These are phyloP conservation scores for Mycena metata DNA, from an alignment of 768 basidiomycete species.

Conservation along the genomic window DNA sequence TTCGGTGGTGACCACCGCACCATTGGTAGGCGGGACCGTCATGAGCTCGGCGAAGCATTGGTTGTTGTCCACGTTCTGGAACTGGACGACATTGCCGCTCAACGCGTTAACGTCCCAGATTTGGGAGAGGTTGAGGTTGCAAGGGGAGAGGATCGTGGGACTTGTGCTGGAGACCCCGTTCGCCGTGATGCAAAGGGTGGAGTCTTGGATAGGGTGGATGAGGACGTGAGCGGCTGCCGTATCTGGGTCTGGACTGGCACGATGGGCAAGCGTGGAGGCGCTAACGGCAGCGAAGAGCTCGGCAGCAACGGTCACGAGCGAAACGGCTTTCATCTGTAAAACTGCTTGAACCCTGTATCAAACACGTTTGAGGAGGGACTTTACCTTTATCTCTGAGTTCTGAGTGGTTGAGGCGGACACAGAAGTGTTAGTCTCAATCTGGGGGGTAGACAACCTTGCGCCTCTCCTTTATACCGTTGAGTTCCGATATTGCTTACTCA, in stretches of 20 bases:
- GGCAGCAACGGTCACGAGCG: too few species aligned
- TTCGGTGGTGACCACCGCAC: conserved; percentile 12
- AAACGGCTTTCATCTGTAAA: too few species aligned
- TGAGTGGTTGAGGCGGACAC: too few species aligned
- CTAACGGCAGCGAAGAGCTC: too few species aligned
- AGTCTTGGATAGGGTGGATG: conserved; percentile 12
- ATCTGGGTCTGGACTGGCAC: conserved; percentile 8
- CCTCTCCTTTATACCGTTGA: too few species aligned
- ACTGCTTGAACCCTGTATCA: too few species aligned
- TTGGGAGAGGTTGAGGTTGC: conserved; percentile 3
- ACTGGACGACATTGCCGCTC: conserved; percentile 3
- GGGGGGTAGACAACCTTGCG: too few species aligned
- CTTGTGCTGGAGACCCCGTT: not conserved
- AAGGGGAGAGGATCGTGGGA: conserved; percentile 10
- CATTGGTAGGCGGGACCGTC: conserved; percentile 5
- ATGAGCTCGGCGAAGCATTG: conserved; percentile 2
- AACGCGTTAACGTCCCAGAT: conserved; percentile 16
- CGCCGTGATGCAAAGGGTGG: conserved; percentile 13
- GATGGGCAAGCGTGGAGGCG: too few species aligned
- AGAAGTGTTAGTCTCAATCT: too few species aligned
- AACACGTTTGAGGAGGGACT: too few species aligned
- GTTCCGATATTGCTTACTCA: too few species aligned
- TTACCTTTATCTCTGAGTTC: too few species aligned
- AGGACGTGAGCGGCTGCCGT: conserved; percentile 16
- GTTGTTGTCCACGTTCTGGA: conserved; percentile 19